phyloP scores from a whole-genome alignment of 805 yeast genomes.

The Schwanniomyces sp. region DNA sequence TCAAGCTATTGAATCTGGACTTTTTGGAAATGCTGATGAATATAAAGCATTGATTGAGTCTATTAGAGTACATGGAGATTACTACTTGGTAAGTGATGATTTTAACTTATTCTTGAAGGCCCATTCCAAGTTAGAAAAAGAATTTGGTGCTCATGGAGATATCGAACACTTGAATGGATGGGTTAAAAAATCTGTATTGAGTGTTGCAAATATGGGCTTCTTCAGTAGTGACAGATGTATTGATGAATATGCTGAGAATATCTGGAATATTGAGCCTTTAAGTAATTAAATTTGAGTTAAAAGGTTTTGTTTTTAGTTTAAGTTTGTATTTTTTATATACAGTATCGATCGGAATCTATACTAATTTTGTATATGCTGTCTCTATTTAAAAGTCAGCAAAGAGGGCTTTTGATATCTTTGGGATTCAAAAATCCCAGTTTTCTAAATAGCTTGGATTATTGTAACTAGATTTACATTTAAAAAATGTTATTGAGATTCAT shows the following conservation, averaged over 20 bases:
- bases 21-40: conserved; percentile 69
- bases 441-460: not conserved
- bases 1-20: conserved; percentile 61
- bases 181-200: conserved; percentile 71
- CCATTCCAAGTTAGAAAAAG: conserved; percentile 72
- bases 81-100: conserved; percentile 85
- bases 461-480: not conserved
- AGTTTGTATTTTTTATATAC: not conserved
- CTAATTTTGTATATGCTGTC: not conserved
- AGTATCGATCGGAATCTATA: not conserved
- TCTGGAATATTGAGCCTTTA: conserved; percentile 88
- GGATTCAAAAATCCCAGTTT: not conserved
- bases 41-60: conserved; percentile 69
- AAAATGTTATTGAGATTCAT: not conserved
- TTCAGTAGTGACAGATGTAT: conserved; percentile 89
- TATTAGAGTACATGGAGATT: conserved; percentile 73
- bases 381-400: not conserved
- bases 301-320: not conserved
- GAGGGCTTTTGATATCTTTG: not conserved
- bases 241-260: conserved; percentile 86
- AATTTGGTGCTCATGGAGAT: conserved; percentile 51
- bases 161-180: conserved; percentile 62
- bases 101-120: conserved; percentile 85
- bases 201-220: conserved; percentile 93
- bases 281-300: conserved; percentile 13